Conservation (phyloP, 768 basidiomycete genomes). For the Lentinula raphanica region DNA sequence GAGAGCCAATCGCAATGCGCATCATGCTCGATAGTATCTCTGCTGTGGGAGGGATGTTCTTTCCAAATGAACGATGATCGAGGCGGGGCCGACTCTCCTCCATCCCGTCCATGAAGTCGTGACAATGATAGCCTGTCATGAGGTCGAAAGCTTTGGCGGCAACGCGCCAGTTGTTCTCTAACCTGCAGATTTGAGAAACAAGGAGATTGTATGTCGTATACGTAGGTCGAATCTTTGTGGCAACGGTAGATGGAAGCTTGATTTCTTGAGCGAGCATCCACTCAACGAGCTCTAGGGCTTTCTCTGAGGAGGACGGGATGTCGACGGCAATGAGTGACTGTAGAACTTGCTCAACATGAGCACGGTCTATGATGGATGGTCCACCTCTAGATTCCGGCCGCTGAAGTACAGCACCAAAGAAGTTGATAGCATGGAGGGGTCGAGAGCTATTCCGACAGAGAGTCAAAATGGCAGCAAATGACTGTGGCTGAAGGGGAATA, state of each 20-base stretch:
- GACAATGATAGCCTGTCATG: conserved; percentile 62
- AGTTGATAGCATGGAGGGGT: conserved; percentile 45
- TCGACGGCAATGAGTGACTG: conserved; percentile 43
- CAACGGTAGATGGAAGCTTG: conserved; percentile 25
- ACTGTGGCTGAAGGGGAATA: conserved; percentile 38
- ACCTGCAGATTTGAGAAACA: conserved; percentile 48
- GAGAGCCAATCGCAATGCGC: conserved; percentile 51
- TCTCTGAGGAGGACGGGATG: conserved; percentile 33
- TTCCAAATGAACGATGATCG: conserved; percentile 37
- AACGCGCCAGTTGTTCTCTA: conserved; percentile 55
- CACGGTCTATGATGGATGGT: conserved; percentile 38
- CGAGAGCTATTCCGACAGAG: conserved; percentile 49
- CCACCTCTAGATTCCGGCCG: conserved; percentile 33
- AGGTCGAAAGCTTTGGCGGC: conserved; percentile 57
- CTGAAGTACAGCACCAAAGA: conserved; percentile 56
- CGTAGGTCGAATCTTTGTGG: conserved; percentile 42
- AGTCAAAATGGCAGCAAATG: conserved; percentile 49
- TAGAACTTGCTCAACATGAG: conserved; percentile 60
- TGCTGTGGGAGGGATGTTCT: conserved; percentile 41
- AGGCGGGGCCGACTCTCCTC: conserved; percentile 30
- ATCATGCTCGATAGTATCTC: conserved; percentile 54
- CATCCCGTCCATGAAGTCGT: conserved; percentile 49
- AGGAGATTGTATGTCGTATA: conserved; percentile 55
- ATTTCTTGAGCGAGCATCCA: conserved; percentile 65
- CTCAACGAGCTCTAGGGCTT: conserved; percentile 54